A percentile compares a stretch with the other conserved stretches of the same genome.
phyloP scores from a whole-genome alignment of 2,329 filamentous ascomycete genomes.

The Endoconidiophora polonica region DNA sequence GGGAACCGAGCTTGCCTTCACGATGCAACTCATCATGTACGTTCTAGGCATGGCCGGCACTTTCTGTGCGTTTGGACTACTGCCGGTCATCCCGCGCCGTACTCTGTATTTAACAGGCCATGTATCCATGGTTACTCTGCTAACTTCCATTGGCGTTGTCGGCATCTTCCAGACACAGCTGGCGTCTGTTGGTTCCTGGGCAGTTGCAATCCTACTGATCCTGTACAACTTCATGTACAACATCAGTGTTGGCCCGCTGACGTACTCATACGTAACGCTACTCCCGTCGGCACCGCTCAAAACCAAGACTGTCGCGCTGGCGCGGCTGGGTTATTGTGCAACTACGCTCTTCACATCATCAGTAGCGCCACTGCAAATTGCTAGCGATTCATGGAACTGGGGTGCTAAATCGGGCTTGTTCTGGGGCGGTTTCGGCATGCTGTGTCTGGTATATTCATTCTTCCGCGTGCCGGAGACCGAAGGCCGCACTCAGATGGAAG shows the following conservation, averaged over 20 bases:
- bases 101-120: conserved; percentile 26
- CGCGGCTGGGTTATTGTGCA: conserved; percentile 19
- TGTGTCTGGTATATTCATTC: conserved; percentile 27
- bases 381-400: conserved; percentile 21
- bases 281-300: conserved; percentile 21
- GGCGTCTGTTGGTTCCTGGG: conserved; percentile 16
- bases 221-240: conserved; percentile 19
- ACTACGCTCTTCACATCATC: conserved; percentile 16
- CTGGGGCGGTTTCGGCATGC: conserved; percentile 22
- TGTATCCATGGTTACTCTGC: conserved; percentile 21
- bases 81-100: conserved; percentile 23
- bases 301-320: conserved; percentile 20
- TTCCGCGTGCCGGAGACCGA: conserved; percentile 26
- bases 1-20: conserved; percentile 15
- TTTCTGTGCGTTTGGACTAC: conserved; percentile 23
- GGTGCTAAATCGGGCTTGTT: conserved; percentile 25
- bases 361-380: conserved; percentile 17
- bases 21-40: conserved; percentile 19
- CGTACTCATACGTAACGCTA: conserved; percentile 21
- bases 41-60: conserved; percentile 25
- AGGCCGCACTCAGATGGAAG: conserved; percentile 18
- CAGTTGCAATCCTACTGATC: conserved; percentile 18
- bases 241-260: conserved; percentile 21
- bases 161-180: conserved; percentile 24
- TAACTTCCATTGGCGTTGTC: conserved; percentile 24